These are phyloP conservation scores for Vigna angularis DNA, from an alignment of 306 rosid species.

Conservation along the genomic window DNA sequence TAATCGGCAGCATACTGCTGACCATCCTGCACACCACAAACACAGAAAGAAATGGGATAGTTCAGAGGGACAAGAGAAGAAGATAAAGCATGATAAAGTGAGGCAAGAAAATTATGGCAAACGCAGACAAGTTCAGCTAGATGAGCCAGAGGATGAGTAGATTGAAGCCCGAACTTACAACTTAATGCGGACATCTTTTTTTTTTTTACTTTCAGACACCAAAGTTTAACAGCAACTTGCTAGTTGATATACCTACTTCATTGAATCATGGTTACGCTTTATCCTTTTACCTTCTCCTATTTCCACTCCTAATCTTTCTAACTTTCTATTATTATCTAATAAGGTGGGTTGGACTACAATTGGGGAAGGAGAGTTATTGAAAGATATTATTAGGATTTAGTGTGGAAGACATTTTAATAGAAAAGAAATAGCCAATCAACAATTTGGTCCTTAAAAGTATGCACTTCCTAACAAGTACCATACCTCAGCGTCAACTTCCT, in stretches of 20 bases:
- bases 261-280: background rate
- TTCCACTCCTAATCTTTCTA: slow-evolving; percentile 1
- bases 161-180: slow-evolving; percentile 4
- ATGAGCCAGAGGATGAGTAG: slow-evolving; percentile 44
- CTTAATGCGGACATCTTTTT: background rate
- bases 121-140: slow-evolving; percentile 37
- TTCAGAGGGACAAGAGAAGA: slow-evolving; percentile 42
- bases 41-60: slow-evolving; percentile 48
- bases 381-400: slow-evolving; percentile 12
- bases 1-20: slow-evolving; percentile 47
- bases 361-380: slow-evolving; percentile 22
- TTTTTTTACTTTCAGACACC: background rate
- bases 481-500: background rate
- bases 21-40: slow-evolving; percentile 46
- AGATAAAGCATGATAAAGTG: slow-evolving; percentile 43
- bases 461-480: background rate
- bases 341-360: slow-evolving; percentile 11
- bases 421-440: background rate
- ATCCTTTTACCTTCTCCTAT: background rate
- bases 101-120: slow-evolving; percentile 44
- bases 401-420: slow-evolving; percentile 21
- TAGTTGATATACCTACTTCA: slow-evolving; percentile 17
- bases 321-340: background rate
- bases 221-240: slow-evolving; percentile 24
- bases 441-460: background rate